Base-by-base conservation (phyloP, 345 rosid species). In the Bruguiera sexangula region DNA sequence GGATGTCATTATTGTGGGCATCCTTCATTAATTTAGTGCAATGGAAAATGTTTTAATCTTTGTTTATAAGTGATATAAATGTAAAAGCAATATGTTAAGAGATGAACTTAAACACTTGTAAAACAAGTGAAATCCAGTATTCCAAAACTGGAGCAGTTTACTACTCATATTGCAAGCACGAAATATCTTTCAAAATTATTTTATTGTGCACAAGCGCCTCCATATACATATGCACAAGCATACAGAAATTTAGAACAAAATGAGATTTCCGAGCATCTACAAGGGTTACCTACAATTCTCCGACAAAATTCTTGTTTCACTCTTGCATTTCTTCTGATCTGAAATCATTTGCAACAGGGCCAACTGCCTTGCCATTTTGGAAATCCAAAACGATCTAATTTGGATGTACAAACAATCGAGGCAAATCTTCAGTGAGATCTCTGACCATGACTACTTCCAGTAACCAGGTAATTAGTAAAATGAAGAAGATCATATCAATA, bases 311-410 rank as follows among this genome's bases (percentile, higher is more conserved):
- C 72, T 67, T 86, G 82, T 92, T 90, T 68, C 91, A 92, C 79
- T 89, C 96, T 85, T 87, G 97, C 69, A 86, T 76, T 78, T 90
- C 99, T 79, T 90, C 89, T 59, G 96, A 78, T 82, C 78, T 86
- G 66, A 86, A 71, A 79, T 84, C 91, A 74, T 73, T 84, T 65
- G 87, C 67, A 56, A 90, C 78, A 60, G 96, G 99, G 27, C 98
- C 98, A 76, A 95, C 99, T 57, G 98, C 93, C 79, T 83, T 87
- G 66, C 96, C 99, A 73, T 90, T 90, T 60, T 90, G 92, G 73
- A 92, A 95, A 85, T 95, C 99, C 84, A 95, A 82, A 70, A 95
- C 97, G 74, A 95, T 95, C 87, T 92, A 90, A 85, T 92, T 92
- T 69, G 99, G 99, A 36, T 96, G 96, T 67, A 92, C 98, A 84